A percentile compares a stretch with the other conserved stretches of the same genome.
phyloP scores from a whole-genome alignment of 2,329 filamentous ascomycete species.

The Pseudogymnoascus sp. region DNA sequence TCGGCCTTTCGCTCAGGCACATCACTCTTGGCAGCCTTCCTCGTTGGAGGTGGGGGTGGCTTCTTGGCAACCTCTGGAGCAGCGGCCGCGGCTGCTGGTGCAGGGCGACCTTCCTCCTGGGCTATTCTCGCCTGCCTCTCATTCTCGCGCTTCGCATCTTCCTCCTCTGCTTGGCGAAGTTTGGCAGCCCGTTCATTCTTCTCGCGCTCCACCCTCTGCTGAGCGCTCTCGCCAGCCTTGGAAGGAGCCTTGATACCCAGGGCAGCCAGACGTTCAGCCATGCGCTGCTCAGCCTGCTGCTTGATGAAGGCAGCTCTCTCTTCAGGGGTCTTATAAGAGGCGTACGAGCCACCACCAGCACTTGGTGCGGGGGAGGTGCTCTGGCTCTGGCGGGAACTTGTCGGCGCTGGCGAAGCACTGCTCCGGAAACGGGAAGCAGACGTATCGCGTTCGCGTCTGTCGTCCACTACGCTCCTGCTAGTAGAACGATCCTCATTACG shows the following conservation, averaged over 20 bases:
- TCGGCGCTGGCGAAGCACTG: constrained; percentile 38
- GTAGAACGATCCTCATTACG: constrained; percentile 48
- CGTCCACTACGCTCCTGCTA: constrained; percentile 32
- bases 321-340: constrained; percentile 81
- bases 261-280: constrained; percentile 91
- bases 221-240: constrained; percentile 70
- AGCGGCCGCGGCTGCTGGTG: constrained; percentile 19
- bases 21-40: constrained; percentile 60
- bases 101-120: constrained; percentile 27
- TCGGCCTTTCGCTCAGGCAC: constrained; percentile 51
- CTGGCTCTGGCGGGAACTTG: constrained; percentile 25
- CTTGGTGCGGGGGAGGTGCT: constrained; percentile 36
- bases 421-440: constrained; percentile 23
- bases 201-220: constrained; percentile 83
- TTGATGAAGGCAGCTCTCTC: constrained; percentile 94
- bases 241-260: constrained; percentile 78
- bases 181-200: constrained; percentile 80
- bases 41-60: constrained; percentile 70
- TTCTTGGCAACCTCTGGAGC: constrained; percentile 42
- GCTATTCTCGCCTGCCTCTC: constrained; percentile 56
- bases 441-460: constrained; percentile 17
- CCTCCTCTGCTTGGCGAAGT: constrained; percentile 81
- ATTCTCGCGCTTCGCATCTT: constrained; percentile 79
- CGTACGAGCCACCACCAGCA: constrained; percentile 57
- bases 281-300: constrained; percentile 91